Percentiles rank a stretch among this genome's conserved stretches.
Conservation (phyloP, 768 basidiomycete species). For the Amanita phalloides region DNA sequence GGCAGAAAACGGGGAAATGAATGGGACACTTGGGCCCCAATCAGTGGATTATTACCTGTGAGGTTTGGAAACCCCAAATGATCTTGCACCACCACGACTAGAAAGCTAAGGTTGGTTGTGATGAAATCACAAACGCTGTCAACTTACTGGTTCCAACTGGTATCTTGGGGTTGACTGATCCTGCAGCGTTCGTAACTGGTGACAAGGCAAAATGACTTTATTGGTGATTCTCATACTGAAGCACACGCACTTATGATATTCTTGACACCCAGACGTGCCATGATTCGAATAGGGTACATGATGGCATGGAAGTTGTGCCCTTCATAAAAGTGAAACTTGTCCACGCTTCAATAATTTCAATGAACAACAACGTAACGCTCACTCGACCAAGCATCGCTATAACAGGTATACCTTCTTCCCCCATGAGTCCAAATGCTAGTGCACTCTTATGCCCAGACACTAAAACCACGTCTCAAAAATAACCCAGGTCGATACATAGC, state of each 20-base stretch:
- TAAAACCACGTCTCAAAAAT: slow-evolving; percentile 15
- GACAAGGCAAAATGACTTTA: neutral
- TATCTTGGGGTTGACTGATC: slow-evolving; percentile 63
- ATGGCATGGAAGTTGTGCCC: slow-evolving; percentile 63
- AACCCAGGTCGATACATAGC: neutral
- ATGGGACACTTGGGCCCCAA: slow-evolving; percentile 56
- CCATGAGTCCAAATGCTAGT: slow-evolving; percentile 74
- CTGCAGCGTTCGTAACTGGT: slow-evolving; percentile 82
- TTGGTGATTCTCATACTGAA: neutral
- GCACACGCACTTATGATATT: slow-evolving; percentile 53
- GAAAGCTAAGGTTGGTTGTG: slow-evolving; percentile 6
- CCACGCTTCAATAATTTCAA: slow-evolving; percentile 4
- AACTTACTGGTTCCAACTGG: slow-evolving; percentile 72
- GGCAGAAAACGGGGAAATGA: slow-evolving; percentile 70
- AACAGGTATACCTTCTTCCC: slow-evolving; percentile 58
- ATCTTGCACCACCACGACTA: slow-evolving; percentile 79
- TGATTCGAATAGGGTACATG: slow-evolving; percentile 68
- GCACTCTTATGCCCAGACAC: slow-evolving; percentile 76
- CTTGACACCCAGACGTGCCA: slow-evolving; percentile 69
- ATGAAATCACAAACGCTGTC: neutral
- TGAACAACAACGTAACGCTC: slow-evolving; percentile 12
- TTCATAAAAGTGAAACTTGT: slow-evolving; percentile 79
- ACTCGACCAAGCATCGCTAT: slow-evolving; percentile 88
- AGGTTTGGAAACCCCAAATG: slow-evolving; percentile 76
- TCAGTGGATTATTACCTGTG: slow-evolving; percentile 67